These are phyloP conservation scores for Actinomucor elegans DNA, from an alignment of 371 early-diverging fungal genomes.

Conservation along the genomic window DNA sequence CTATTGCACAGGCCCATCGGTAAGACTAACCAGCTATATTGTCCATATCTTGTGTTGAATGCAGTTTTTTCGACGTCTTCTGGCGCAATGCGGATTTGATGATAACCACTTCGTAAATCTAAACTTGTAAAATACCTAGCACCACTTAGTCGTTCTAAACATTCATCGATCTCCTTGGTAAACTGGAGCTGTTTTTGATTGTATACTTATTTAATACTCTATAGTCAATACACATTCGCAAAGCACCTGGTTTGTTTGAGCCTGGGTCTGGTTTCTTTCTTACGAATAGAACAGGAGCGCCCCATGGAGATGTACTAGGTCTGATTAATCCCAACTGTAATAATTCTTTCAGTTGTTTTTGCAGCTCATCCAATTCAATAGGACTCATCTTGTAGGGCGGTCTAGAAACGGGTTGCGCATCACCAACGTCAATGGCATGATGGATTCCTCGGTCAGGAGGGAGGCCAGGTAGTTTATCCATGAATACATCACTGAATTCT, in stretches of 20 bases:
- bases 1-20: conserved; percentile 51
- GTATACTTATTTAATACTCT: conserved; percentile 47
- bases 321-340: conserved; percentile 7
- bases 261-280: conserved; percentile 24
- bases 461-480: conserved; percentile 8
- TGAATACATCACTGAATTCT: conserved; percentile 7
- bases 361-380: conserved; percentile 26
- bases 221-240: conserved; percentile 42
- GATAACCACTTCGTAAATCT: conserved; percentile 45
- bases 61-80: conserved; percentile 33
- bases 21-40: conserved; percentile 43
- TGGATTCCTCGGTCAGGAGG: conserved; percentile 11
- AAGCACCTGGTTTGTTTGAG: conserved; percentile 52
- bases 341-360: conserved; percentile 27
- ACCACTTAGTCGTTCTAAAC: conserved; percentile 33
- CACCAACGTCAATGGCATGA: conserved; percentile 26
- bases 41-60: conserved; percentile 35
- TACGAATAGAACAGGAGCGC: conserved; percentile 55
- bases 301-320: conserved; percentile 38
- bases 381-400: conserved; percentile 28
- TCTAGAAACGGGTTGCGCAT: conserved; percentile 10
- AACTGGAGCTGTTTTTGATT: conserved; percentile 37
- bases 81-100: conserved; percentile 29
- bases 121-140: conserved; percentile 46
- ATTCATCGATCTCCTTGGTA: conserved; percentile 51